These are phyloP conservation scores for Phialemoniopsis sp. DNA, from an alignment of 2,329 filamentous ascomycete species.

Conservation along the genomic window DNA sequence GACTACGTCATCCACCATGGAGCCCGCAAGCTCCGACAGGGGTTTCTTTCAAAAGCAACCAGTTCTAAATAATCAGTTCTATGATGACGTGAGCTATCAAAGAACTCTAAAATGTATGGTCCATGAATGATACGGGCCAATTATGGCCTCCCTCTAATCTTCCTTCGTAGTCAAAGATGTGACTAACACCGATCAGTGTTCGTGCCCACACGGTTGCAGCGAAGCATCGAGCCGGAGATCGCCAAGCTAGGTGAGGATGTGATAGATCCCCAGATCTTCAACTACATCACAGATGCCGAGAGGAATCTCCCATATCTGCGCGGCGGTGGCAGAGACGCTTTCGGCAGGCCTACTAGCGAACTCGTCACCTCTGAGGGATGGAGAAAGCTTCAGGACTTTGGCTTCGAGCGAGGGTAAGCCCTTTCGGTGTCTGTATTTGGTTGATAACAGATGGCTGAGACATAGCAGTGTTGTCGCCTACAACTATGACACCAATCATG, in stretches of 20 bases:
- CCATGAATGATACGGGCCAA: too few species aligned
- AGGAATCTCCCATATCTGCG: constrained; percentile 57
- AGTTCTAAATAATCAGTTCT: constrained; percentile 50
- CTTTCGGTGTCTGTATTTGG: constrained; percentile 1
- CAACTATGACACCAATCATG: constrained; percentile 52
- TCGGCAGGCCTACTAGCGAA: constrained; percentile 54
- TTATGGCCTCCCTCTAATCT: too few species aligned
- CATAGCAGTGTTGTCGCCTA: constrained; percentile 45
- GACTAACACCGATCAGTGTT: constrained; percentile 34
- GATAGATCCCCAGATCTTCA: constrained; percentile 48
- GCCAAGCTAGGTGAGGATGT: constrained; percentile 45
- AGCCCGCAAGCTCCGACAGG: constrained; percentile 36
- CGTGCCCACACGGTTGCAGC: constrained; percentile 33
- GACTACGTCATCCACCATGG: constrained; percentile 22
- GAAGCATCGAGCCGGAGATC: constrained; percentile 36
- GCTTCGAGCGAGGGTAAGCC: constrained; percentile 45
- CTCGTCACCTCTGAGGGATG: constrained; percentile 65
- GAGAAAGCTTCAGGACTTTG: constrained; percentile 56
- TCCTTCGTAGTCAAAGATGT: too few species aligned
- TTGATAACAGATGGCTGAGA: background rate
- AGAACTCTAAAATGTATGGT: constrained; percentile 45
- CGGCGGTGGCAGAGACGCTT: constrained; percentile 53
- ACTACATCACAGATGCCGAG: constrained; percentile 61
- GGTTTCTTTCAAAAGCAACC: constrained; percentile 55
- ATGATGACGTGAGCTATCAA: constrained; percentile 49